Conservation (phyloP, 768 basidiomycete species). For the Filobasidium wieringae region DNA sequence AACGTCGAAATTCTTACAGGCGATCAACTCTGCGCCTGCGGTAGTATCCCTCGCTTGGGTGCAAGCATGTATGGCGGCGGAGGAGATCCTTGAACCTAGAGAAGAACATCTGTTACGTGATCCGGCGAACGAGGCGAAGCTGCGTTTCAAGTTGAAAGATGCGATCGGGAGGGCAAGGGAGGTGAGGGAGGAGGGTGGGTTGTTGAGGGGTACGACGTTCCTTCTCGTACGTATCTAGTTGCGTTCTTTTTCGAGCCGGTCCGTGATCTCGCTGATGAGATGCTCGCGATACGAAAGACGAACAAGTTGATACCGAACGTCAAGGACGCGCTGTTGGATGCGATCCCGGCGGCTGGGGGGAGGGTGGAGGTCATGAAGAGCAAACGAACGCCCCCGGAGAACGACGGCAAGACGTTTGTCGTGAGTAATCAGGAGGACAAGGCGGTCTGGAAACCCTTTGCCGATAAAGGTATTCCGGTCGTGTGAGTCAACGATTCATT, state of each 20-base stretch:
- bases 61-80: constrained; percentile 47
- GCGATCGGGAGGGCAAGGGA: constrained; percentile 48
- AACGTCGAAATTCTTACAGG: constrained; percentile 79
- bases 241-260: neutral
- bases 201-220: constrained; percentile 6
- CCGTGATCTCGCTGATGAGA: neutral
- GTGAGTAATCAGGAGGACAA: neutral
- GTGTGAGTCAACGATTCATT: too few relatives aligned
- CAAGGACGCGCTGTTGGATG: too few relatives aligned
- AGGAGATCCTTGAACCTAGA: constrained; percentile 50
- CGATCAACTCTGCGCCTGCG: constrained; percentile 52
- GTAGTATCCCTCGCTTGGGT: constrained; percentile 64
- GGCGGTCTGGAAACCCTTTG: neutral
- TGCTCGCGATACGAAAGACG: neutral
- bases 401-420: neutral
- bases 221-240: neutral
- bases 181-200: constrained; percentile 2
- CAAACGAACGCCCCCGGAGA: neutral
- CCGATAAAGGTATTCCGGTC: neutral
- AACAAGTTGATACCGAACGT: neutral
- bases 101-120: constrained; percentile 55
- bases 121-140: constrained; percentile 52
- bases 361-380: neutral
- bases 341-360: neutral
- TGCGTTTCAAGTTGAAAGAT: constrained; percentile 52